Base-by-base conservation (phyloP, 202 grass and related monocot species). In the Dendrocalamus latiflorus region DNA sequence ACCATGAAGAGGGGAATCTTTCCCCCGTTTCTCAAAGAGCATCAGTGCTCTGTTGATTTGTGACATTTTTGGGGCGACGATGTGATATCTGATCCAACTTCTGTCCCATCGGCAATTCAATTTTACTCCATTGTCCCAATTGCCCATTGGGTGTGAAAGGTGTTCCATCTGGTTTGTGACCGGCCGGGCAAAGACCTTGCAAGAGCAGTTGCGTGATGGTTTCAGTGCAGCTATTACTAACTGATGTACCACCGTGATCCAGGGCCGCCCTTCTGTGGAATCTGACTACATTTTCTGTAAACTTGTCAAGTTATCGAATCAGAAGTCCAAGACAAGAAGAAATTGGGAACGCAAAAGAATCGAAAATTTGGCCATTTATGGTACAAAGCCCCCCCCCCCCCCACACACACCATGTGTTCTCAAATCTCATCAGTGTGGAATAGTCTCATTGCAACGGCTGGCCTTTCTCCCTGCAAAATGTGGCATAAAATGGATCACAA, bases 1-100 rank as follows among this genome's bases (percentile, higher is more conserved):
- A 59, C 44, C 81, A 13, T 68, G 81, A 33, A 45, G 76, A 67
- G 42, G 57, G 82, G 77, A 85, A 85, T 77, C 77, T 81, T n/a
- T 75, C 38, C 37, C 60, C 77, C 81, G 14, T 81, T 76, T 85
- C 47, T 74, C 34, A 21, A 75, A 75, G 69, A 0, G 53, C 59
- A 70, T 74, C 28, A 17, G 26, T 66, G 66, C 47, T 33, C 8
- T 20, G 43, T n/a, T 83, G 65, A 82, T 65, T 82, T 22, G 30
- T 39, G 15, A 21, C 58, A 39, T 68, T 49, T 63, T 57, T 53
- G 36, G 45, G 24, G 9, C 11, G 26, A 12, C 57, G 74, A 83
- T 67, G 80, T 84, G 81, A 75, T 80, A 53, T 43, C 80, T 74
- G 14, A 53, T 36, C 60, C 69, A 74, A 61, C 14, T 76, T 28